Conservation (phyloP, 129 eudicot genomes). For the Kitagawia praeruptora region DNA sequence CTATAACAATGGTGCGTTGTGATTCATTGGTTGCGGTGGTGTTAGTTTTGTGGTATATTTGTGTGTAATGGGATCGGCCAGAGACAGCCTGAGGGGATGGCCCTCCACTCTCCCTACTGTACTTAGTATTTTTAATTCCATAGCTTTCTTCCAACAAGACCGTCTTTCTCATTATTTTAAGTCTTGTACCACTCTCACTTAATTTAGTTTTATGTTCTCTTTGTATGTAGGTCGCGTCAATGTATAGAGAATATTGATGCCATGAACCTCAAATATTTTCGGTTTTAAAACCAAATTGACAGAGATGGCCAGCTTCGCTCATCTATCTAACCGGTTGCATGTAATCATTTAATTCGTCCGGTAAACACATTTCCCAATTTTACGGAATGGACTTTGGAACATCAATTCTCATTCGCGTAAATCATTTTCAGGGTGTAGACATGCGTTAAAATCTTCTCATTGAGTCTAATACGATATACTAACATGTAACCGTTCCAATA, state of each 20-base stretch:
- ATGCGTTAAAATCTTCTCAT: too few species aligned
- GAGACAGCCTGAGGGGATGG: slow-evolving; percentile 2
- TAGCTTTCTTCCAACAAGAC: background rate
- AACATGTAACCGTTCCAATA: too few species aligned
- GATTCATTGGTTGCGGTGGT: slow-evolving; percentile 1
- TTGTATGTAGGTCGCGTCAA: background rate
- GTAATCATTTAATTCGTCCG: background rate
- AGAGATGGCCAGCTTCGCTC: background rate
- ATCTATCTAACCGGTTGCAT: background rate
- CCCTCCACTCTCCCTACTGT: slow-evolving; percentile 3
- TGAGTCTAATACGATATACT: too few species aligned
- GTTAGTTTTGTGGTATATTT: slow-evolving; percentile 4
- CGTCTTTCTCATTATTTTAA: background rate
- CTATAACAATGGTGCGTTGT: too few species aligned
- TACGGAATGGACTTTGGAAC: too few species aligned
- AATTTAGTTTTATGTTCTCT: too few species aligned
- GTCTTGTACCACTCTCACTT: background rate
- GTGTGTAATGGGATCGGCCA: slow-evolving; percentile 10
- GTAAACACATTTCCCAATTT: too few species aligned
- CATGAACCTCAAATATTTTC: background rate
- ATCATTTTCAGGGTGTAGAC: too few species aligned
- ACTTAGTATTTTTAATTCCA: background rate
- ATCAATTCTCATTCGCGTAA: too few species aligned
- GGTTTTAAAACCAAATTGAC: background rate
- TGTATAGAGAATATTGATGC: background rate